These are phyloP conservation scores for Phlebiopsis gigantea DNA, from an alignment of 768 basidiomycete species.

Conservation along the genomic window DNA sequence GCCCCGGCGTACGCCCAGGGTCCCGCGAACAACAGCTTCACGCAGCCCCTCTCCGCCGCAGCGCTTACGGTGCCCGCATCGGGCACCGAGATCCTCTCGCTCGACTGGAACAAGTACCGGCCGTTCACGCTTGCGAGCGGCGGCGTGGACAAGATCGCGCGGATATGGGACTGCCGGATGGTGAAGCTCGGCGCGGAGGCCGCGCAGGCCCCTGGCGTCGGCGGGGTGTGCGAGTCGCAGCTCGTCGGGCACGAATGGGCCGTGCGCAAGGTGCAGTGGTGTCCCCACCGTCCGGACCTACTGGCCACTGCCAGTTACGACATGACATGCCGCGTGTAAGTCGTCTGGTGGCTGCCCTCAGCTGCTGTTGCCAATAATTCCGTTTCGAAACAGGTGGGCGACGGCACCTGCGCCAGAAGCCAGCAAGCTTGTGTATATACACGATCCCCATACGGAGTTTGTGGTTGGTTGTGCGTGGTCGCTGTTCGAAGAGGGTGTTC, in stretches of 20 bases:
- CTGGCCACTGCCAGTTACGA: slow-evolving; percentile 82
- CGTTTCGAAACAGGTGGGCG: slow-evolving; percentile 50
- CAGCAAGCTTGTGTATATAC: slow-evolving; percentile 57
- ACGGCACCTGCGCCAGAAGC: slow-evolving; percentile 49
- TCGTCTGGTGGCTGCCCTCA: slow-evolving; percentile 13
- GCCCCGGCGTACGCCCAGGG: slow-evolving; percentile 48
- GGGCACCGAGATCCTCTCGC: slow-evolving; percentile 67
- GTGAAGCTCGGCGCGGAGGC: slow-evolving; percentile 47
- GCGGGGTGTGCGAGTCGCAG: slow-evolving; percentile 65
- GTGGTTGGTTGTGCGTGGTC: slow-evolving; percentile 91
- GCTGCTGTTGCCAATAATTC: background rate
- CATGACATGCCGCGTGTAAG: slow-evolving; percentile 92
- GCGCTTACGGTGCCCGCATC: slow-evolving; percentile 77
- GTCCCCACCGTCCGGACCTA: slow-evolving; percentile 68
- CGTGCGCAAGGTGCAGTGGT: slow-evolving; percentile 85
- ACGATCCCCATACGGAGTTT: slow-evolving; percentile 92
- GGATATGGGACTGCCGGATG: slow-evolving; percentile 89
- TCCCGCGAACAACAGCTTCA: slow-evolving; percentile 50
- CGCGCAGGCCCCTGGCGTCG: slow-evolving; percentile 43
- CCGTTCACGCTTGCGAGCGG: slow-evolving; percentile 72
- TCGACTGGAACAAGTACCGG: slow-evolving; percentile 94
- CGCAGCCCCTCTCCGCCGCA: slow-evolving; percentile 62
- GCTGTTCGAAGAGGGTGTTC: slow-evolving; percentile 79
- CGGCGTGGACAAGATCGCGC: slow-evolving; percentile 71
- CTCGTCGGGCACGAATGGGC: slow-evolving; percentile 88